Percentiles rank a stretch among this genome's conserved stretches.
Evolutionary conservation across 1,284 basidiomycete genomes (phyloP).

Genomic region (Sporisorium sorghi): DNA sequence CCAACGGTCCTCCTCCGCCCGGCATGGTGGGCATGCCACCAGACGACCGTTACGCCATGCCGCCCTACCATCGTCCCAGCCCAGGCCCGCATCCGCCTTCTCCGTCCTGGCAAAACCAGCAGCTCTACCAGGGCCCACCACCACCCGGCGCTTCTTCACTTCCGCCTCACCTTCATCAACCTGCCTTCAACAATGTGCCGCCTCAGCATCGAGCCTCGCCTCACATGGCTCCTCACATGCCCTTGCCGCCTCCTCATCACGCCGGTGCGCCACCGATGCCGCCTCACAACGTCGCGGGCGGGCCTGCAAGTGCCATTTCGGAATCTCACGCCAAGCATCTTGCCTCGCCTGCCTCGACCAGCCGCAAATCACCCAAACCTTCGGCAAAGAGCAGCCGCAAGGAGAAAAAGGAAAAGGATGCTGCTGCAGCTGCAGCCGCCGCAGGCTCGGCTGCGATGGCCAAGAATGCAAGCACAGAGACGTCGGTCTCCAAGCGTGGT

Average conservation of each 20-base stretch:
- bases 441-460: conserved; percentile 32
- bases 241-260: conserved; percentile 36
- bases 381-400: conserved; percentile 35
- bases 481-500: conserved; percentile 30
- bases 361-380: conserved; percentile 45
- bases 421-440: conserved; percentile 20
- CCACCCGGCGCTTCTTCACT: conserved; percentile 33
- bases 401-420: conserved; percentile 47
- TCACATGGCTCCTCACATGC: conserved; percentile 44
- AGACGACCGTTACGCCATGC: conserved; percentile 44
- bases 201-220: conserved; percentile 45
- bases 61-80: conserved; percentile 33
- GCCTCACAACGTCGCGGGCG: conserved; percentile 27
- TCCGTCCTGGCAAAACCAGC: conserved; percentile 52
- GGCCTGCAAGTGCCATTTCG: conserved; percentile 32
- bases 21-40: conserved; percentile 50
- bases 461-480: conserved; percentile 46
- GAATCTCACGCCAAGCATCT: conserved; percentile 44
- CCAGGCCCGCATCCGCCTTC: conserved; percentile 44
- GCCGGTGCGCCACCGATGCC: conserved; percentile 23
- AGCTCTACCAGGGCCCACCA: conserved; percentile 36
- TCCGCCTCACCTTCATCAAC: conserved; percentile 46
- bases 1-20: conserved; percentile 37
- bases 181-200: conserved; percentile 27
- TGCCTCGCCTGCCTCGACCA: conserved; percentile 37